Evolutionary conservation across 2,329 filamentous ascomycete genomes (phyloP).

Genomic region (Ceratocystis ficicola): DNA sequence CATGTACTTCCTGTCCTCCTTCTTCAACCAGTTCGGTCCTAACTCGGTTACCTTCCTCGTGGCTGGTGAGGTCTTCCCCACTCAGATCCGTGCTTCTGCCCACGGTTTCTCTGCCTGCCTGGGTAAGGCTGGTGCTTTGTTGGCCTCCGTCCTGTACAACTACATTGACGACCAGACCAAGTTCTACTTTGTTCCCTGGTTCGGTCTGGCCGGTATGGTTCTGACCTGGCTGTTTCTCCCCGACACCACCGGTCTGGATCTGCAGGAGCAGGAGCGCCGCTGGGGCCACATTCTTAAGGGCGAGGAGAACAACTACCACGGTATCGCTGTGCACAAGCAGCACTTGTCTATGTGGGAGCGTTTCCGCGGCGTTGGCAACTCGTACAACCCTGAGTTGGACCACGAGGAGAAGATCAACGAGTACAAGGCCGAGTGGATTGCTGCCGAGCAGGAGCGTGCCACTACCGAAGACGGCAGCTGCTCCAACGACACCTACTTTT

Average conservation of each 20-base stretch:
- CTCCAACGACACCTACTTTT: slow-evolving; percentile 28
- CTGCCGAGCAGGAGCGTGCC: slow-evolving; percentile 36
- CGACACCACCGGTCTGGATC: slow-evolving; percentile 91
- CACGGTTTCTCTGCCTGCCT: slow-evolving; percentile 90
- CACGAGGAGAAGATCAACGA: slow-evolving; percentile 75
- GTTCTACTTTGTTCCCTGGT: slow-evolving; percentile 92
- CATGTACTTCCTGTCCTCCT: slow-evolving; percentile 96
- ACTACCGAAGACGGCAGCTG: slow-evolving; percentile 34
- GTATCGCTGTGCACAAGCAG: slow-evolving; percentile 78
- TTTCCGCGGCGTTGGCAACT: slow-evolving; percentile 61
- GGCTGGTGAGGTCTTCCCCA: slow-evolving; percentile 92
- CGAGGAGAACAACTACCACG: slow-evolving; percentile 73
- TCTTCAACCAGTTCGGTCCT: slow-evolving; percentile 98
- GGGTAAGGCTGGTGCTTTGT: slow-evolving; percentile 78
- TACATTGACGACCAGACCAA: slow-evolving; percentile 78
- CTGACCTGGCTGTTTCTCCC: slow-evolving; percentile 78
- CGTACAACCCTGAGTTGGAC: slow-evolving; percentile 73
- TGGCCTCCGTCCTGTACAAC: slow-evolving; percentile 83
- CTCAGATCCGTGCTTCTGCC: slow-evolving; percentile 79
- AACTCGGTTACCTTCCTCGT: slow-evolving; percentile 95
- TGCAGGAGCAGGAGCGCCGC: slow-evolving; percentile 92
- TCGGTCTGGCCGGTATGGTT: slow-evolving; percentile 75
- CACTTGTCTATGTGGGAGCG: slow-evolving; percentile 87
- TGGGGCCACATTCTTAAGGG: slow-evolving; percentile 79
- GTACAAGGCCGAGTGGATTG: slow-evolving; percentile 55